Percentiles rank a stretch among this genome's conserved stretches.
phyloP scores from a whole-genome alignment of 2,329 filamentous ascomycete species.

The Diaporthe capsici region DNA sequence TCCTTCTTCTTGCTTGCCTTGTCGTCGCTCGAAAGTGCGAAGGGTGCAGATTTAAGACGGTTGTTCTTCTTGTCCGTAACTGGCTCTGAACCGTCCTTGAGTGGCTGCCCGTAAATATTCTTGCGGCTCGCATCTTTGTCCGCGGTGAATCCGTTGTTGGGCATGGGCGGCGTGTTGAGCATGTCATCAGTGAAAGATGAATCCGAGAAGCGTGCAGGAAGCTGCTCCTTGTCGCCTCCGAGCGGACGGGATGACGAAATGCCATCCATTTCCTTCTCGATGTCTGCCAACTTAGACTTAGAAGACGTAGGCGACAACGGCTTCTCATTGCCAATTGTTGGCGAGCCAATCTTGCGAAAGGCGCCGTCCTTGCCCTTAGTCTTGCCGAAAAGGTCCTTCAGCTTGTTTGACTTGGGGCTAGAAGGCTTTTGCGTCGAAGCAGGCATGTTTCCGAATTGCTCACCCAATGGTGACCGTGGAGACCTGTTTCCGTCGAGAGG shows the following conservation, averaged over 20 bases:
- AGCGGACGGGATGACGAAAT: background rate
- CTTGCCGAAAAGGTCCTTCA: conserved; percentile 10
- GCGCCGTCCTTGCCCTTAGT: conserved; percentile 9
- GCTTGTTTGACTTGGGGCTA: conserved; percentile 12
- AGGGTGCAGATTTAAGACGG: background rate
- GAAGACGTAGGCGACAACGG: conserved; percentile 1
- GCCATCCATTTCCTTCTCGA: conserved; percentile 4
- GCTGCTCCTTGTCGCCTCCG: background rate
- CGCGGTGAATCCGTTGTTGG: background rate
- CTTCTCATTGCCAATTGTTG: background rate
- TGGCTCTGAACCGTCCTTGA: background rate
- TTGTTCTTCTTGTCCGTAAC: background rate
- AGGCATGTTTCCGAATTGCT: background rate
- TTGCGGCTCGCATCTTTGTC: background rate
- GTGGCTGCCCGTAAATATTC: background rate
- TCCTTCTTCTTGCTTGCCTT: conserved; percentile 29
- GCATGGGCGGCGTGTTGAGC: conserved; percentile 1
- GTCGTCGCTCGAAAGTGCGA: background rate
- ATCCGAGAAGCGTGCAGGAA: background rate
- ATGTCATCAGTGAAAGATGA: background rate
- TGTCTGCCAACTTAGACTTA: conserved; percentile 2
- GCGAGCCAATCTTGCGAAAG: background rate
- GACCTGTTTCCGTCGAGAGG: conserved; percentile 8
- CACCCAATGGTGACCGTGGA: background rate
- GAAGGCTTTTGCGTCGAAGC: background rate